Evolutionary conservation across 768 basidiomycete genomes (phyloP), one percentile per base, ranked within the genome.

Genomic region (Tricholoma flavovirens): DNA sequence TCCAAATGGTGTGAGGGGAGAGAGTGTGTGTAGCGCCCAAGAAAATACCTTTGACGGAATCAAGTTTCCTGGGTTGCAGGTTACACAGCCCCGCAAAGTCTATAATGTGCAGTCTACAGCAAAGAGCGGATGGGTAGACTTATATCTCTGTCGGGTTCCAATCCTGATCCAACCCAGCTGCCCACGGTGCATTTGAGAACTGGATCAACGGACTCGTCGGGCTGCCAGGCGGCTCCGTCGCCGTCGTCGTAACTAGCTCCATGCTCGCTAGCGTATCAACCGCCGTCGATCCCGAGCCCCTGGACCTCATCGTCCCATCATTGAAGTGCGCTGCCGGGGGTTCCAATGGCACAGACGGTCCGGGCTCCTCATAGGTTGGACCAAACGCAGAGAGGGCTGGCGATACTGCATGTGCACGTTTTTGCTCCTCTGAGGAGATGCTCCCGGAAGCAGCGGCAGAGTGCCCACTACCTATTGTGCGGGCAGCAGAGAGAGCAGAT

Each of bases 371-470:
- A 36, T 57, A 14, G 32, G 61, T 46, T 32, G 56, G 52, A 14
- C 81, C 80, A 62, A 84, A 81, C 0, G 77, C 79, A 0, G 82
- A 83, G 48, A 79, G 57, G 0, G 78, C 73, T 30, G 82, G 83
- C 2, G 82, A 82, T 33, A 75, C 62, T 5, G 70, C 62, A 2
- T 58, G 65, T 52, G 54, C 58, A 17, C 67, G 69, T 48, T 67
- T 70, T 22, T 80, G 75, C n/a, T 77, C 78, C 57, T 82, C 79
- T 0, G 79, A 79, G 0, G 81, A 78, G 49, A 86, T 67, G 51
- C 84, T 86, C 19, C 75, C 75, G 1, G 80, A 77, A 54, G 77
- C 76, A 0, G 76, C 62, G 26, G 82, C 71, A 0, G 78, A 78
- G 21, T 70, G 69, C 6, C 67, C 70, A 29, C 75, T 78, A 3